Evolutionary conservation across 2,329 filamentous ascomycete species (phyloP).

Genomic region (Neonectria punicea): DNA sequence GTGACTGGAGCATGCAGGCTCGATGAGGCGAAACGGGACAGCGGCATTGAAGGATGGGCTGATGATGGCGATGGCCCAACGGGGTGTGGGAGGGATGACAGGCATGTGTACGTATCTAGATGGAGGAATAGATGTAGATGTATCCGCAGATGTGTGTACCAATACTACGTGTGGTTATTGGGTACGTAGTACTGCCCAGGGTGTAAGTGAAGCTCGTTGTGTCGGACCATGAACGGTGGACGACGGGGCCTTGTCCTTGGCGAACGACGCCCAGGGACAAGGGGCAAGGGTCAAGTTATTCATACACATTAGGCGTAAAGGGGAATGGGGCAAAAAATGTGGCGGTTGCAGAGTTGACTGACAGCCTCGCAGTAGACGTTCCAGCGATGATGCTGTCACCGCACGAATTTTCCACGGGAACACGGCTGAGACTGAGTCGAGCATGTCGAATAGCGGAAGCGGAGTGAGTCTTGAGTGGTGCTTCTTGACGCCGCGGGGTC

Average conservation of each 20-base stretch:
- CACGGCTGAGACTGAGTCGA: not conserved
- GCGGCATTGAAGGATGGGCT: constrained; percentile 9
- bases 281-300: not conserved
- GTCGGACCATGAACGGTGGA: constrained; percentile 24
- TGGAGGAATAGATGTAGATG: not conserved
- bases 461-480: not conserved
- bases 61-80: not conserved
- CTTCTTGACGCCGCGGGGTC: not conserved
- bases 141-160: too few relatives aligned
- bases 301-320: not conserved
- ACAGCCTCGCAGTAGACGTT: not conserved
- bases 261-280: constrained; percentile 10
- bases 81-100: not conserved
- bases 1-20: not conserved
- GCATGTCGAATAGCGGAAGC: not conserved
- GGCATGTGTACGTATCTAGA: not conserved
- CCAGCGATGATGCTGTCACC: not conserved
- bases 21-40: constrained; percentile 6
- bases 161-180: too few relatives aligned
- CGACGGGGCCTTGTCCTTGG: constrained; percentile 14
- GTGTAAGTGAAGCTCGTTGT: constrained; percentile 21
- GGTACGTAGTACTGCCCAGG: not conserved
- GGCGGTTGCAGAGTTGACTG: constrained; percentile 7
- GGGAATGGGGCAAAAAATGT: not conserved
- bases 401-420: not conserved